These are phyloP conservation scores for Mortierella sp. DNA, from an alignment of 371 early-diverging fungal species.

Conservation along the genomic window DNA sequence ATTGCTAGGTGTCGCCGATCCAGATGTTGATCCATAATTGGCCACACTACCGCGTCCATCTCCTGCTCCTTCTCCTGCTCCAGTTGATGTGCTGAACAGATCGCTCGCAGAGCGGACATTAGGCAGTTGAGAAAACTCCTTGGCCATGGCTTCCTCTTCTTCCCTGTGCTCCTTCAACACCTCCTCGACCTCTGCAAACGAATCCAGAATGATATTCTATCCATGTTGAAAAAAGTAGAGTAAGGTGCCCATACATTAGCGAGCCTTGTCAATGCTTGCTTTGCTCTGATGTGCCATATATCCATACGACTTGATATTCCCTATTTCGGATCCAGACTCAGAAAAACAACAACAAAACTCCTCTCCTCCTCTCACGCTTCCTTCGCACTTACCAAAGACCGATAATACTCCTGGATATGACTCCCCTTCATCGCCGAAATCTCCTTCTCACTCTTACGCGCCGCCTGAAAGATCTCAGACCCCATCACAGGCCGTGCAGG, in stretches of 20 bases:
- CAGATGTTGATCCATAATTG: slow-evolving; percentile 31
- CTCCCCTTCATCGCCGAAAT: slow-evolving; percentile 21
- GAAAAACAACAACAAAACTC: too few species aligned
- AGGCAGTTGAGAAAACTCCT: slow-evolving; percentile 9
- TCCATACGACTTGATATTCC: neutral
- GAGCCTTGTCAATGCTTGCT: neutral
- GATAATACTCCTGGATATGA: slow-evolving; percentile 42
- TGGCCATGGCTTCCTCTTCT: slow-evolving; percentile 21
- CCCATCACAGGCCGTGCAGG: slow-evolving; percentile 31
- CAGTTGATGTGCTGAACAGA: neutral
- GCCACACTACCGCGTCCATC: neutral
- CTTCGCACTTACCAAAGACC: slow-evolving; percentile 21
- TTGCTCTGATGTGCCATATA: neutral
- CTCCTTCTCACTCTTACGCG: slow-evolving; percentile 38
- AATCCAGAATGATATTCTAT: slow-evolving; percentile 43
- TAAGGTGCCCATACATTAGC: neutral
- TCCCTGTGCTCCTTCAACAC: slow-evolving; percentile 43
- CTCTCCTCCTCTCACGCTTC: neutral
- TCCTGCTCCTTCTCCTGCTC: neutral
- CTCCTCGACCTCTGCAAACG: slow-evolving; percentile 51
- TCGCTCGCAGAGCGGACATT: neutral
- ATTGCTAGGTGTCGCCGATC: neutral
- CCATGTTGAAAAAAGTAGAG: neutral
- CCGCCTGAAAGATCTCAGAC: slow-evolving; percentile 28
- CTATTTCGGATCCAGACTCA: neutral